Conservation (phyloP, 2,329 filamentous ascomycete genomes). For the Teratosphaeria zuluensis region DNA sequence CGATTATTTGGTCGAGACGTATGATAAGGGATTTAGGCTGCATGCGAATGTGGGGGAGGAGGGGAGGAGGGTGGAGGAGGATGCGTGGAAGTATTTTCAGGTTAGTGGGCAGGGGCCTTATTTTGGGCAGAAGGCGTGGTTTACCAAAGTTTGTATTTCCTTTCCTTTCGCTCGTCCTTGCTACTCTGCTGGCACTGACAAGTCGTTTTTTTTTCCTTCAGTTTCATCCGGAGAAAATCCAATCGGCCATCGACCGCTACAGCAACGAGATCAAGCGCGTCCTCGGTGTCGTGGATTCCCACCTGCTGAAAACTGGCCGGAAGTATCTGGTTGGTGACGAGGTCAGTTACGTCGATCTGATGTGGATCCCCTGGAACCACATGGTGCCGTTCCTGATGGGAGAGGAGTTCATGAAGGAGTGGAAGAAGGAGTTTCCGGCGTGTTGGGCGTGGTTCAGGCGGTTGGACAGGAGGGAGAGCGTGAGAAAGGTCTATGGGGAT, state of each 20-base stretch:
- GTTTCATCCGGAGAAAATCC: constrained; percentile 34
- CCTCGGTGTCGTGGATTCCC: constrained; percentile 33
- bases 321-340: constrained; percentile 36
- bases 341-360: constrained; percentile 32
- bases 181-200: no score
- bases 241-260: constrained; percentile 36
- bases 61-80: constrained; percentile 18
- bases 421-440: constrained; percentile 1
- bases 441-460: constrained; percentile 1
- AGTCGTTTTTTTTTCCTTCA: background rate
- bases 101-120: constrained; percentile 22
- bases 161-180: no score
- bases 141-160: constrained; percentile 12
- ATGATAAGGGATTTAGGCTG: constrained; percentile 23
- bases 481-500: background rate
- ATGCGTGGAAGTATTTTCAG: constrained; percentile 26
- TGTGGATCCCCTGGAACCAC: constrained; percentile 30
- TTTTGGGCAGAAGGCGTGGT: constrained; percentile 38
- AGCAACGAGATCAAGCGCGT: constrained; percentile 36
- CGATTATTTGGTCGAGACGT: constrained; percentile 22
- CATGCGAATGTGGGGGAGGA: constrained; percentile 21
- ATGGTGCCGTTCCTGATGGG: background rate
- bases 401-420: background rate
- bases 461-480: constrained; percentile 1
- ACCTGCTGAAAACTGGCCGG: constrained; percentile 23